Percentiles rank a stretch among this genome's conserved stretches.
Conservation (phyloP, 1,139 yeast genomes). For the Candida tetrigidarum region DNA sequence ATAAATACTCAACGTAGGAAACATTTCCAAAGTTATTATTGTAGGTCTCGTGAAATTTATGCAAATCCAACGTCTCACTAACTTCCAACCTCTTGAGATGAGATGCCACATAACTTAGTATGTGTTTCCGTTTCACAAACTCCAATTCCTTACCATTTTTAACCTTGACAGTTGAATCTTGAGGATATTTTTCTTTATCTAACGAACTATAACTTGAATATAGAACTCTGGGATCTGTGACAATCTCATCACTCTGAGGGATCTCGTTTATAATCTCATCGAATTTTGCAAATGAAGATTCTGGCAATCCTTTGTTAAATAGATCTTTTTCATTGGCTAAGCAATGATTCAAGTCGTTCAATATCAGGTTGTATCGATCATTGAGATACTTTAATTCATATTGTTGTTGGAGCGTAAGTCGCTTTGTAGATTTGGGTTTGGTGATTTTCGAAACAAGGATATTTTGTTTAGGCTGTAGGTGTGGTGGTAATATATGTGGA, state of each 20-base stretch:
- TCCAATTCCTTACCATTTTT: constrained; percentile 25
- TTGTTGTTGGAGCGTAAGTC: constrained; percentile 59
- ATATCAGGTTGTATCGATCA: constrained; percentile 41
- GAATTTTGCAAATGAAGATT: constrained; percentile 42
- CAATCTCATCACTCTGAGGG: constrained; percentile 18
- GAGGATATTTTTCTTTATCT: constrained; percentile 18
- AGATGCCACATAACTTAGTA: constrained; percentile 53
- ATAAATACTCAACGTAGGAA: constrained; percentile 57
- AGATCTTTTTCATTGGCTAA: constrained; percentile 20
- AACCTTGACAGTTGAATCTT: constrained; percentile 13
- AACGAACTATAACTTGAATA: constrained; percentile 43
- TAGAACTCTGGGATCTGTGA: constrained; percentile 34
- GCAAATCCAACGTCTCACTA: constrained; percentile 50
- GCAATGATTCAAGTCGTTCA: constrained; percentile 12
- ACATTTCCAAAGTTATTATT: constrained; percentile 37
- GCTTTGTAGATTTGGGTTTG: constrained; percentile 23
- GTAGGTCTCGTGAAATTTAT: constrained; percentile 53
- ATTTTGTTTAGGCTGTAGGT: constrained; percentile 13
- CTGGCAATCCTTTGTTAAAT: constrained; percentile 26
- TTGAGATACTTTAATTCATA: constrained; percentile 67
- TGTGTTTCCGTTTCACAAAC: constrained; percentile 37
- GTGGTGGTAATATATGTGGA: constrained; percentile 25
- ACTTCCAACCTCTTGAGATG: constrained; percentile 35
- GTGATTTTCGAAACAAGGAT: constrained; percentile 13
- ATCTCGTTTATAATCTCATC: constrained; percentile 42